Evolutionary conservation across 306 rosid genomes (phyloP).

Genomic region (Hippophae gyantsensis): DNA sequence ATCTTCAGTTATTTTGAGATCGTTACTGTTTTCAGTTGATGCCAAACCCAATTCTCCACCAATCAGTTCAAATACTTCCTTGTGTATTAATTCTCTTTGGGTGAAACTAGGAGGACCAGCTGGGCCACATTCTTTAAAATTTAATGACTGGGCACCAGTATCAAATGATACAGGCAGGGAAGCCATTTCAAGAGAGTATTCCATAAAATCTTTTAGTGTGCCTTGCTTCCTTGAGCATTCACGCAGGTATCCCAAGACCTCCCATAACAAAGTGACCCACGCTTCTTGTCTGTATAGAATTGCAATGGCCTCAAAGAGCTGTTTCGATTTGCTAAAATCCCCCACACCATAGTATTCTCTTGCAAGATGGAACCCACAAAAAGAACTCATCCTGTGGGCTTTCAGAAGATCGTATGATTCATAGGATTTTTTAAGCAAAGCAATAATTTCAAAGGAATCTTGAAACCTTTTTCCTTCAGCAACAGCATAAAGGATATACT

Average conservation of each 20-base stretch:
- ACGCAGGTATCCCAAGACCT: slow-evolving; percentile 79
- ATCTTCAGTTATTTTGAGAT: slow-evolving; percentile 41
- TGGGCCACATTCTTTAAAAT: slow-evolving; percentile 58
- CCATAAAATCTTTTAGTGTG: slow-evolving; percentile 58
- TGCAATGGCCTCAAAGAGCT: slow-evolving; percentile 55
- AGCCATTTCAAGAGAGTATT: slow-evolving; percentile 94
- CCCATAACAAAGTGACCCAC: slow-evolving; percentile 88
- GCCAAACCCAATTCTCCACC: slow-evolving; percentile 33
- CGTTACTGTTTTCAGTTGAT: slow-evolving; percentile 20
- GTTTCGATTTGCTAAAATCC: slow-evolving; percentile 58
- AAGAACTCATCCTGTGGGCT: slow-evolving; percentile 64
- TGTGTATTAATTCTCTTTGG: slow-evolving; percentile 67
- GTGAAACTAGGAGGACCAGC: slow-evolving; percentile 63
- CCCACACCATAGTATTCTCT: slow-evolving; percentile 69
- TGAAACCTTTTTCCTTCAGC: slow-evolving; percentile 77
- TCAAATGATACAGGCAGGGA: slow-evolving; percentile 69
- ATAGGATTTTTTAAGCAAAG: slow-evolving; percentile 59
- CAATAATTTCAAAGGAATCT: slow-evolving; percentile 84
- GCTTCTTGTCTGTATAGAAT: slow-evolving; percentile 89
- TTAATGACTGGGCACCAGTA: slow-evolving; percentile 36
- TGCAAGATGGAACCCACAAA: slow-evolving; percentile 79
- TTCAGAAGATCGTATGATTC: slow-evolving; percentile 54
- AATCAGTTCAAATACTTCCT: slow-evolving; percentile 63
- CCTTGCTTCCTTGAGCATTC: slow-evolving; percentile 69
- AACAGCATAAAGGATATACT: slow-evolving; percentile 49